Conservation (phyloP, 1,284 basidiomycete genomes). For the Meripilus lineatus region DNA sequence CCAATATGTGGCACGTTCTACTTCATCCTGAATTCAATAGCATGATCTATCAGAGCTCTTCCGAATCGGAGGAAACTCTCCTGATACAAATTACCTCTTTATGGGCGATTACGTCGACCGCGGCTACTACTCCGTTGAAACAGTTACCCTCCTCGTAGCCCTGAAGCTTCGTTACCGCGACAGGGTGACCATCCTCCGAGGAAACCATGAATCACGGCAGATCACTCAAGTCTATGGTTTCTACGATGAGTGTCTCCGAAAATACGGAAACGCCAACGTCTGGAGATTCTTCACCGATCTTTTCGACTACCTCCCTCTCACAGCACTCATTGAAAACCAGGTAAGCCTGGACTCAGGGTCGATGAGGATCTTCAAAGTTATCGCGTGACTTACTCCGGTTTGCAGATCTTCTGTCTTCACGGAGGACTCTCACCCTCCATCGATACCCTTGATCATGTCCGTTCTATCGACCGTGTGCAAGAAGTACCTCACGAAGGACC, state of each 20-base stretch:
- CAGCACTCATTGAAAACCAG: slow-evolving; percentile 97
- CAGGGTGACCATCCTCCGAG: slow-evolving; percentile 95
- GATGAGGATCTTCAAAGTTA: slow-evolving; percentile 1
- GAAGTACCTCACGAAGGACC: slow-evolving; percentile 99
- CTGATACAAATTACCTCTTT: slow-evolving; percentile 99
- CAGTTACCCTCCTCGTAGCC: slow-evolving; percentile 96
- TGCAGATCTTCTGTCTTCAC: slow-evolving; percentile 98
- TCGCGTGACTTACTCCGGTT: slow-evolving; percentile 3
- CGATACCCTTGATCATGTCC: slow-evolving; percentile 98
- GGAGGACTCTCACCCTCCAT: slow-evolving; percentile 98
- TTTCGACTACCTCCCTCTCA: slow-evolving; percentile 97
- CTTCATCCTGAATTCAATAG: slow-evolving; percentile 36
- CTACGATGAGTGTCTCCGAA: slow-evolving; percentile 98
- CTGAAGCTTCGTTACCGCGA: slow-evolving; percentile 98
- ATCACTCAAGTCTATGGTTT: slow-evolving; percentile 99
- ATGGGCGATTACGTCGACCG: slow-evolving; percentile 99
- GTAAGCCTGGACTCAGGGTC: slow-evolving; percentile 58
- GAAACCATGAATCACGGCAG: slow-evolving; percentile 98
- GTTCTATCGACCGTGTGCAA: slow-evolving; percentile 97
- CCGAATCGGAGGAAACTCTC: slow-evolving; percentile 98
- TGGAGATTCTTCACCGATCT: slow-evolving; percentile 99
- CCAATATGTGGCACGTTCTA: not conserved
- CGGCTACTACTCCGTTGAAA: slow-evolving; percentile 99
- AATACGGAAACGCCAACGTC: slow-evolving; percentile 99
- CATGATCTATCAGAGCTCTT: slow-evolving; percentile 99